Evolutionary conservation across 1,284 basidiomycete species (phyloP).

Genomic region (Ceratobasidium theobromae): DNA sequence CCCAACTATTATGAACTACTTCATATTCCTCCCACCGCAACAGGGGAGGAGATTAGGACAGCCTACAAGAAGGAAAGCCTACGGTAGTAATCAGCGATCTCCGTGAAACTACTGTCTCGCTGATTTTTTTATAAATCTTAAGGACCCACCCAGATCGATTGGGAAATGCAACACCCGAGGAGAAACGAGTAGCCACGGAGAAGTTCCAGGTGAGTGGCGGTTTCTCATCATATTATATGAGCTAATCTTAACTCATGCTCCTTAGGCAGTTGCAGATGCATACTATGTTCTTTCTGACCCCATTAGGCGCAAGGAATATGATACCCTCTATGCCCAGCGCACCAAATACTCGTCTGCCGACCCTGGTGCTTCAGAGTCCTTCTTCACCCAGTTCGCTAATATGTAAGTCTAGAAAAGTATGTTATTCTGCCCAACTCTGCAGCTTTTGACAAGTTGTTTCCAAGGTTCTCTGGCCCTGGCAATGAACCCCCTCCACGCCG

Average conservation of each 20-base stretch:
- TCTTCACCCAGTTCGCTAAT: conserved; percentile 75
- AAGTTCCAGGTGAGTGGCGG: conserved; percentile 63
- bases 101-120: conserved; percentile 39
- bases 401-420: conserved; percentile 46
- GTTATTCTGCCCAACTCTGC: not conserved
- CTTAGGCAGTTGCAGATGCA: conserved; percentile 86
- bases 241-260: not conserved
- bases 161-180: conserved; percentile 67
- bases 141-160: conserved; percentile 90
- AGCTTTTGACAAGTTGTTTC: not conserved
- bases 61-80: conserved; percentile 84
- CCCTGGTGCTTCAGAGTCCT: conserved; percentile 67
- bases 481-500: conserved; percentile 45
- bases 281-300: conserved; percentile 93
- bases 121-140: conserved; percentile 32
- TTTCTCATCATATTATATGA: not conserved
- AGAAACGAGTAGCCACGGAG: conserved; percentile 77
- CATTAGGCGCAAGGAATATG: conserved; percentile 78
- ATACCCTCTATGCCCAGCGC: conserved; percentile 56
- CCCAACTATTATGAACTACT: conserved; percentile 77
- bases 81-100: conserved; percentile 43
- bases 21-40: conserved; percentile 58
- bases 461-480: conserved; percentile 48
- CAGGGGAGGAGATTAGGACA: conserved; percentile 69
- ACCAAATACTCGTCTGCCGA: conserved; percentile 55